These are phyloP conservation scores for Trametes pubescens DNA, from an alignment of 1,284 basidiomycete genomes.

Conservation along the genomic window DNA sequence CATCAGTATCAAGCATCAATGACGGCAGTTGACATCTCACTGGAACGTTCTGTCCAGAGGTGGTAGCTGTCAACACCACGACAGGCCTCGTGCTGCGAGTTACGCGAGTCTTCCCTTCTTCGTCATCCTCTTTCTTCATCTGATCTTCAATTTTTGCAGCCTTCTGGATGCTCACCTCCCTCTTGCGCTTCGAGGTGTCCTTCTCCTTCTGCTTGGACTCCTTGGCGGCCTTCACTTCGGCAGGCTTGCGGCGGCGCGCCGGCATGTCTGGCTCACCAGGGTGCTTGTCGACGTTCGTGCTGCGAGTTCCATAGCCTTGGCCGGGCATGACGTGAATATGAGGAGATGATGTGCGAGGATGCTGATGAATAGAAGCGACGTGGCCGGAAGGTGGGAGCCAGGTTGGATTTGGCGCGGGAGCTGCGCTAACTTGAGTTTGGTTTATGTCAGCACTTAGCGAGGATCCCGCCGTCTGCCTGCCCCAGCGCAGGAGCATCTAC, in stretches of 20 bases:
- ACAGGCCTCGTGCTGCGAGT: not conserved
- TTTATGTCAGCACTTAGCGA: too few species aligned
- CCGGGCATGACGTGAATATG: too few species aligned
- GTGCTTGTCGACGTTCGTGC: not conserved
- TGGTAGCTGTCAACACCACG: not conserved
- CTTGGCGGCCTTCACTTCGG: not conserved
- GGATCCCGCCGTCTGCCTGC: too few species aligned
- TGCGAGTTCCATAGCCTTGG: too few species aligned
- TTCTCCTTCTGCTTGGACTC: not conserved
- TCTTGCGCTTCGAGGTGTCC: not conserved
- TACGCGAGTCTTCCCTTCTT: not conserved
- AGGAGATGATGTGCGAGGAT: too few species aligned
- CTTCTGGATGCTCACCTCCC: too few species aligned
- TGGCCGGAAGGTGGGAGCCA: too few species aligned
- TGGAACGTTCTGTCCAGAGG: not conserved
- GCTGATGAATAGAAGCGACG: too few species aligned
- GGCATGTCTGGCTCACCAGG: not conserved
- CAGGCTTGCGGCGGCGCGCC: not conserved
- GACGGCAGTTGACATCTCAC: not conserved
- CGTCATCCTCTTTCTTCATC: not conserved
- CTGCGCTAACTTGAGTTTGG: too few species aligned
- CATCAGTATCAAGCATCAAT: too few species aligned
- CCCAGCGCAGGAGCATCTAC: too few species aligned
- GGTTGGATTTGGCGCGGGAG: too few species aligned
- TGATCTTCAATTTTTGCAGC: not conserved